Base-by-base conservation (phyloP, 2,329 filamentous ascomycete genomes). In the Hymenoscyphus fraxineus region DNA sequence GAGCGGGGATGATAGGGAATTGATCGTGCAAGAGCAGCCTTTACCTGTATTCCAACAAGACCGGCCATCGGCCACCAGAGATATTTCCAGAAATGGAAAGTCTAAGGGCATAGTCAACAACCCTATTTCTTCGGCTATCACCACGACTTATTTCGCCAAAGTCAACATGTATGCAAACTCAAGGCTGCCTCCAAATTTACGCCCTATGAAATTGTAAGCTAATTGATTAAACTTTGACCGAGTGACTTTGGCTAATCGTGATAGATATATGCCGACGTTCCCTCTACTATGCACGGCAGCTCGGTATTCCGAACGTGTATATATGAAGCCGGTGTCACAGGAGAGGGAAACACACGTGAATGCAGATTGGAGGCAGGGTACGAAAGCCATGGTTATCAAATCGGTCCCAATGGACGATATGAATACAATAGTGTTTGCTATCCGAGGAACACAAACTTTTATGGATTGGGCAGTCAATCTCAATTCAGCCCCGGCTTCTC, bases 391-490 rank as follows among this genome's bases (percentile, higher is more conserved):
- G 88, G 87, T 91, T 16, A 88, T 96, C 73, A 94, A 93, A 73
- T 92, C 89, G 0, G 83, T 93, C 0, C 86, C 91, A 1, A 86
- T 93, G 74, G 91, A 95, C 72, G 82, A 91, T 71, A 87, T 88
- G 79, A 86, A 91, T 73, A 88, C 88, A 19, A 88, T 96, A 63
- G 89, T 96, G 12, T 91, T 96, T 72, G 91, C 92, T 15, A 91
- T 96, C 67, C 86, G 92, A 22, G 92, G 92, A 22, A 92, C 88
- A 0, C 86, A 91, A 31, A 90, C 86, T 6, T 90, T 95, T 70
- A 87, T 90, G 79, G 92, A 96, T 77, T 96, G 92, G 92, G 85
- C 89, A 1, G 90, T 95, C 57, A 96, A 96, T 75, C 82, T 95
- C 62, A 86, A 90, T 59, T 85, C 85, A 1, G 85, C 83, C 0